phyloP scores from a whole-genome alignment of 148 eudicot species.

The Cornus kousa region DNA sequence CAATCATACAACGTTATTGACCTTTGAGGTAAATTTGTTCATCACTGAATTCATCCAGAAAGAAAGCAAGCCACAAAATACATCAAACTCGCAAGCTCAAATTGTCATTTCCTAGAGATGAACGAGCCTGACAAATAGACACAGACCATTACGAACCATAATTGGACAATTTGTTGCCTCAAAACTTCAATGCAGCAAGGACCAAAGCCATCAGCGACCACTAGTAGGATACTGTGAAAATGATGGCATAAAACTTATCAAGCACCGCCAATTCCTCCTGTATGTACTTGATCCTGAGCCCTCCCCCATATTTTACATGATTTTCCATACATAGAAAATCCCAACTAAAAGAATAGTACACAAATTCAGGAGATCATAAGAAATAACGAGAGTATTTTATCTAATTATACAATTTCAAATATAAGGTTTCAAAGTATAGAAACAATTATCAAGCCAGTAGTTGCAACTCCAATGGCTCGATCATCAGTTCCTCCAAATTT shows the following conservation, averaged over 20 bases:
- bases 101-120: no score
- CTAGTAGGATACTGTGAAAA: neutral
- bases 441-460: neutral
- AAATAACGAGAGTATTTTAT: neutral
- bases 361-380: neutral
- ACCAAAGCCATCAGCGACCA: neutral
- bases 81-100: no score
- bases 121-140: no score
- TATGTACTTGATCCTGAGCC: neutral
- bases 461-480: constrained; percentile 4
- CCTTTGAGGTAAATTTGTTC: neutral
- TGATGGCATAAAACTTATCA: neutral
- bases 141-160: no score
- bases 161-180: neutral
- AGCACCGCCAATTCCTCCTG: neutral
- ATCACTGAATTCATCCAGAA: neutral
- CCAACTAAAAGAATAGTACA: neutral
- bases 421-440: neutral
- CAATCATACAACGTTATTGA: no score
- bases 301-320: neutral
- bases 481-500: constrained; percentile 4
- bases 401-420: constrained; percentile 15
- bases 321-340: no score
- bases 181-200: neutral
- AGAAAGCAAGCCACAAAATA: neutral